These are phyloP conservation scores for Pythium diclinum DNA, from an alignment of 352 stramenopile genomes.

Conservation along the genomic window DNA sequence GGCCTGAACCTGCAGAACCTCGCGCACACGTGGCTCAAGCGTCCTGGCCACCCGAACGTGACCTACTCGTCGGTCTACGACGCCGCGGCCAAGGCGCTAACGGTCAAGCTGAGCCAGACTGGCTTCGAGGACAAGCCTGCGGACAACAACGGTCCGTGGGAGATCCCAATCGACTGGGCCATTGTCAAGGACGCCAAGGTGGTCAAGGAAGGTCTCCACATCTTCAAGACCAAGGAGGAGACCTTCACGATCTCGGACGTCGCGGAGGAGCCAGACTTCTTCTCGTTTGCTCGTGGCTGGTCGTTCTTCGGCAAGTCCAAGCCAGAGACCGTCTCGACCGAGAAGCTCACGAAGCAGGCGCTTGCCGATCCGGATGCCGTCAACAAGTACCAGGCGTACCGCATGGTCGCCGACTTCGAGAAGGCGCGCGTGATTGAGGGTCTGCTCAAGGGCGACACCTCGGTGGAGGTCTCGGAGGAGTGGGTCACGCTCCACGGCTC, in stretches of 20 bases:
- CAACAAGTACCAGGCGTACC: conserved; percentile 79
- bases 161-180: conserved; percentile 75
- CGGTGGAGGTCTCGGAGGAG: conserved; percentile 52
- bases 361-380: conserved; percentile 65
- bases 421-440: conserved; percentile 71
- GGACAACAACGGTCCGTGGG: conserved; percentile 69
- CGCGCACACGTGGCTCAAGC: conserved; percentile 72
- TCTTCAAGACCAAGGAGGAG: conserved; percentile 56
- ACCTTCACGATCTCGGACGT: conserved; percentile 55
- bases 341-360: conserved; percentile 60
- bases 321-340: conserved; percentile 45
- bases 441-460: conserved; percentile 41
- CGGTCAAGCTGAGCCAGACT: conserved; percentile 61
- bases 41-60: conserved; percentile 59
- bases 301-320: conserved; percentile 80
- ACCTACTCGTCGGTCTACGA: conserved; percentile 63
- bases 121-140: conserved; percentile 67
- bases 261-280: conserved; percentile 51
- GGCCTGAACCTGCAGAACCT: conserved; percentile 59
- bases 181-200: conserved; percentile 65
- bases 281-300: conserved; percentile 74
- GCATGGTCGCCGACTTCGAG: conserved; percentile 57
- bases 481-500: conserved; percentile 62
- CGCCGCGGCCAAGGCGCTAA: conserved; percentile 41
- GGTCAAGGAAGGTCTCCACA: conserved; percentile 54